These are phyloP conservation scores for Phytophthora vignae DNA, from an alignment of 352 stramenopile species.

Conservation along the genomic window DNA sequence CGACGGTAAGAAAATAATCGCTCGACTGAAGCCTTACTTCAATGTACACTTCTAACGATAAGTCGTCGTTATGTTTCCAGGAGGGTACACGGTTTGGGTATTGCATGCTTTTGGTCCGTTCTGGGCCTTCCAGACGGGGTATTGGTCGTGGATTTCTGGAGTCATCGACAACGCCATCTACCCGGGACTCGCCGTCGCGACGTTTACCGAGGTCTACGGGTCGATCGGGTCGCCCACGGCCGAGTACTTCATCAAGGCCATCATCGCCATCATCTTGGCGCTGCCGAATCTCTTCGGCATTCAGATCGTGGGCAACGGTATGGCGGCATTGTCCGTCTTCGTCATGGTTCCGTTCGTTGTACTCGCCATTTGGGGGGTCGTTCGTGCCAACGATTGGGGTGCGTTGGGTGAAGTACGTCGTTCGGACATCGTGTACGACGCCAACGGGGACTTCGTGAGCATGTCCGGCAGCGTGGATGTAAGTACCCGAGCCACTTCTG, in stretches of 20 bases:
- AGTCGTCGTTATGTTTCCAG: conserved; percentile 29
- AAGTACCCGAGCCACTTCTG: not conserved
- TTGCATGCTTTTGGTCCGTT: conserved; percentile 91
- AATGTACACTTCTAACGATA: not conserved
- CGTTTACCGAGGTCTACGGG: conserved; percentile 51
- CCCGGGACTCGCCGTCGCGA: conserved; percentile 72
- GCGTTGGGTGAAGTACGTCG: conserved; percentile 47
- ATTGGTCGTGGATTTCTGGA: conserved; percentile 88
- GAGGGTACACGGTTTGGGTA: conserved; percentile 92
- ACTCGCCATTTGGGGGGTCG: conserved; percentile 46
- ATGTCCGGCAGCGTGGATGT: conserved; percentile 45
- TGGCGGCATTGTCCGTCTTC: conserved; percentile 80
- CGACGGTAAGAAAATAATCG: conserved; percentile 35
- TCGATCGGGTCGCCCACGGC: conserved; percentile 33
- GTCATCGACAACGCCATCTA: conserved; percentile 95
- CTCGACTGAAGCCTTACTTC: not conserved
- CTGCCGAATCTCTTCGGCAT: conserved; percentile 68
- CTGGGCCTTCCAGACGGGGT: conserved; percentile 86
- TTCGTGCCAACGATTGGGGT: conserved; percentile 41
- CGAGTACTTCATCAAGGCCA: conserved; percentile 56
- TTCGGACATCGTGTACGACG: conserved; percentile 43
- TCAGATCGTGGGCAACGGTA: conserved; percentile 84
- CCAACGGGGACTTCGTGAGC: conserved; percentile 45
- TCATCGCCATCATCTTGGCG: conserved; percentile 46
- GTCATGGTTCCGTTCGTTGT: conserved; percentile 93